These are phyloP conservation scores for Suillus alpinus DNA, from an alignment of 768 basidiomycete species.

Conservation along the genomic window DNA sequence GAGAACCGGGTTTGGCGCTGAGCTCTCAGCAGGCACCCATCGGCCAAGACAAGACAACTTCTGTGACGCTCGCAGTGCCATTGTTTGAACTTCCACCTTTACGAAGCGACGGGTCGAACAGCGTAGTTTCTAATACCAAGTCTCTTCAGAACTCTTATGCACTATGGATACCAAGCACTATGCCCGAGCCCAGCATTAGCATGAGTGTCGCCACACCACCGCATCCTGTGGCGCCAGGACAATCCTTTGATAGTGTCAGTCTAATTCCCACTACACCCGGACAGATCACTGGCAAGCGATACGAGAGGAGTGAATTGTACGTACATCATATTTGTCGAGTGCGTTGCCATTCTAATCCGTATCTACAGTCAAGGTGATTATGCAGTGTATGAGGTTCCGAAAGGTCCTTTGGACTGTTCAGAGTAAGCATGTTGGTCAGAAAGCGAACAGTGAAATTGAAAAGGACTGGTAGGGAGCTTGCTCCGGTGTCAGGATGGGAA, in stretches of 20 bases:
- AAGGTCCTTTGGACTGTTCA: neutral
- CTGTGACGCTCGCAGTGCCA: neutral
- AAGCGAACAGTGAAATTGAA: neutral
- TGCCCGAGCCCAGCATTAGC: neutral
- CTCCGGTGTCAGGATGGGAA: neutral
- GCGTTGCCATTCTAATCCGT: neutral
- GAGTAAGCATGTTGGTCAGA: neutral
- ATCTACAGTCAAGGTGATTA: neutral
- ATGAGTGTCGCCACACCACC: too few species aligned
- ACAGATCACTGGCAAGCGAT: neutral
- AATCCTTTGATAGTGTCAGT: neutral
- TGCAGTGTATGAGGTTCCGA: neutral
- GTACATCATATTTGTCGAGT: neutral
- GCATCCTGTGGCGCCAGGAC: neutral
- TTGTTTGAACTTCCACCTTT: neutral
- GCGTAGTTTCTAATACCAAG: neutral
- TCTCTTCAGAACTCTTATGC: neutral
- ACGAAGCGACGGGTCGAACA: neutral
- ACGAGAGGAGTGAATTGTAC: neutral
- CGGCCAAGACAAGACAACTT: neutral
- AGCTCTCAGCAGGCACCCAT: neutral
- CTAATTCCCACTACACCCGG: neutral
- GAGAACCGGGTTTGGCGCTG: neutral
- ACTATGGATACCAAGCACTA: neutral
- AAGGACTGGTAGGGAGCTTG: neutral